Conservation (phyloP, 768 basidiomycete species). For the Myochromella boudieri region DNA sequence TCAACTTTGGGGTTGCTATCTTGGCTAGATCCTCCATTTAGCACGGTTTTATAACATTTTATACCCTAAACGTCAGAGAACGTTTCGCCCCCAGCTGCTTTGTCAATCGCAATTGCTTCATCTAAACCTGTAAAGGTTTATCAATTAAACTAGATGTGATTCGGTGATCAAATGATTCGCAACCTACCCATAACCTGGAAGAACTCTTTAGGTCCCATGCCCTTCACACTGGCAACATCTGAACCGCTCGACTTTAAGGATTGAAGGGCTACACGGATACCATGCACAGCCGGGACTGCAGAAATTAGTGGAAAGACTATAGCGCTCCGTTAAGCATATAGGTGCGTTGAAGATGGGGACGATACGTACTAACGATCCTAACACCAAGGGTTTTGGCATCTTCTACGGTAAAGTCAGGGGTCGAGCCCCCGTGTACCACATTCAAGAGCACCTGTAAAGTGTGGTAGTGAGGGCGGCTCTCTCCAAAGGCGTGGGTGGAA, state of each 20-base stretch:
- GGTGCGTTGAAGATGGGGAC: neutral
- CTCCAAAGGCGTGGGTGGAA: neutral
- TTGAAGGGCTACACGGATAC: slow-evolving; percentile 45
- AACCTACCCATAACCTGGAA: slow-evolving; percentile 48
- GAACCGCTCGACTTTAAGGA: slow-evolving; percentile 50
- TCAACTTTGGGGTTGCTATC: too few species aligned
- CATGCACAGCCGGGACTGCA: slow-evolving; percentile 47
- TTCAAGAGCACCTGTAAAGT: slow-evolving; percentile 48
- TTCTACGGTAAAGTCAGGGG: slow-evolving; percentile 47
- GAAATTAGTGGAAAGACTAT: slow-evolving; percentile 49
- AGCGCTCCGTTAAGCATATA: slow-evolving; percentile 5
- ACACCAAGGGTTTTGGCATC: slow-evolving; percentile 46
- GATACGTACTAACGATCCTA: slow-evolving; percentile 36
- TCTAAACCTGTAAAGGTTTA: slow-evolving; percentile 18
- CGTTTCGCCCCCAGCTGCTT: slow-evolving; percentile 11
- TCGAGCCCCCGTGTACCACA: slow-evolving; percentile 50
- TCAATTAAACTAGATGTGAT: too few species aligned
- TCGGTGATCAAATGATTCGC: neutral
- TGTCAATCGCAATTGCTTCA: slow-evolving; percentile 21
- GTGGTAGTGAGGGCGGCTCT: neutral
- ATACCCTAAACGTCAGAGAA: slow-evolving; percentile 11
- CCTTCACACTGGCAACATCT: slow-evolving; percentile 35
- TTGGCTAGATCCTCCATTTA: too few species aligned
- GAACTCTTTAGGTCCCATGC: slow-evolving; percentile 52
- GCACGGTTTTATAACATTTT: too few species aligned